Percentiles rank a stretch among this genome's conserved stretches.
These are phyloP conservation scores for Yarrowia sp. DNA, from an alignment of 805 yeast genomes.

Conservation along the genomic window DNA sequence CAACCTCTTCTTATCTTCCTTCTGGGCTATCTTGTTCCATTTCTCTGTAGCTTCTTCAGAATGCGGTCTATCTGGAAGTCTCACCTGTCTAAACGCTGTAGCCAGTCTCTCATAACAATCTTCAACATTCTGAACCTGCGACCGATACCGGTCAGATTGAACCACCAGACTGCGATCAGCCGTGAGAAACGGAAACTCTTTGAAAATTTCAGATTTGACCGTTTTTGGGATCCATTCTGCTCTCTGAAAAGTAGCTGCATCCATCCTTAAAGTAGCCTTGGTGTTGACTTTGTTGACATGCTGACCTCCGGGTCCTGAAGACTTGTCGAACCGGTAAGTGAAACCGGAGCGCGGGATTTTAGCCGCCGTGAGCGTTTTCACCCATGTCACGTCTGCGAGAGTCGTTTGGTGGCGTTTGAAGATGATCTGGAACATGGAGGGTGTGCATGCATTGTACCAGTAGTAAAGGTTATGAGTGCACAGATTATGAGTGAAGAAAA, in stretches of 20 bases:
- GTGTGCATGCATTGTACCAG: too few species aligned
- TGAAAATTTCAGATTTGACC: neutral
- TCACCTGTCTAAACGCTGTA: neutral
- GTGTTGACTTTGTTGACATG: constrained; percentile 70
- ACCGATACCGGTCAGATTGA: neutral
- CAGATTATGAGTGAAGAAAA: too few species aligned
- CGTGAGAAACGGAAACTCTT: neutral
- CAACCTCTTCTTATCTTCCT: constrained; percentile 1
- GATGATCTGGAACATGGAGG: too few species aligned
- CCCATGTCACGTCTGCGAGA: neutral
- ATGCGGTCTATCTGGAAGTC: neutral
- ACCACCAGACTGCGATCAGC: neutral
- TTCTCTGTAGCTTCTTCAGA: neutral
- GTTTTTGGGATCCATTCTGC: neutral
- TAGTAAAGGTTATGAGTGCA: too few species aligned
- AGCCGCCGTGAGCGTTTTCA: neutral
- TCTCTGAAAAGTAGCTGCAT: neutral
- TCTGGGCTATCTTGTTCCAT: neutral
- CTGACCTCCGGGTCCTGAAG: constrained; percentile 88
- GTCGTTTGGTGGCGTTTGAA: neutral
- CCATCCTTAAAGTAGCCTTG: constrained; percentile 60
- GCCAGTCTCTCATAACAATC: constrained; percentile 17
- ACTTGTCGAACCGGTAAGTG: constrained; percentile 46
- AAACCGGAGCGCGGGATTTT: constrained; percentile 9
- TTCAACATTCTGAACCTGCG: constrained; percentile 7